phyloP scores from a whole-genome alignment of 2,329 filamentous ascomycete genomes.

The Xylaria polymorpha region DNA sequence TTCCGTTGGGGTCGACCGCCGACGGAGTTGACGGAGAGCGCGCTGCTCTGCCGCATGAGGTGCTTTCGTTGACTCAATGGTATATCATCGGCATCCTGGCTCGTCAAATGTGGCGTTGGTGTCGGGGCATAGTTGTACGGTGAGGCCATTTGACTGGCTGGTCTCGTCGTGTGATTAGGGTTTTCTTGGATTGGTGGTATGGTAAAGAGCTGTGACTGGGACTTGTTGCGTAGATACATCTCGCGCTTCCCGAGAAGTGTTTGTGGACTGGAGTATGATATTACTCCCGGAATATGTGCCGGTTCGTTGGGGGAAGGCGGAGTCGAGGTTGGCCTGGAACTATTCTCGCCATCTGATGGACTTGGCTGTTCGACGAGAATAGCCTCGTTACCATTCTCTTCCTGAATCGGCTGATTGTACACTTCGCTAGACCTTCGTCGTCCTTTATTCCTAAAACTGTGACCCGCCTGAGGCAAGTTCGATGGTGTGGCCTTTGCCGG shows the following conservation, averaged over 20 bases:
- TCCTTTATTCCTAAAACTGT: slow-evolving; percentile 42
- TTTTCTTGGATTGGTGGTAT: slow-evolving; percentile 44
- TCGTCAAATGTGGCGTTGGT: slow-evolving; percentile 45
- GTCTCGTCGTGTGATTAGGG: slow-evolving; percentile 37
- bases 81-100: slow-evolving; percentile 71
- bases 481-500: slow-evolving; percentile 19
- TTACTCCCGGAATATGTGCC: slow-evolving; percentile 57
- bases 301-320: slow-evolving; percentile 38
- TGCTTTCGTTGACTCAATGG: slow-evolving; percentile 75
- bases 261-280: slow-evolving; percentile 64
- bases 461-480: slow-evolving; percentile 34
- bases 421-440: slow-evolving; percentile 48
- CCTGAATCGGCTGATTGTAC: slow-evolving; percentile 56
- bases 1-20: slow-evolving; percentile 28
- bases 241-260: slow-evolving; percentile 68
- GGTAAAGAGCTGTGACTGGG: slow-evolving; percentile 55
- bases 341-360: slow-evolving; percentile 43
- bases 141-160: slow-evolving; percentile 57
- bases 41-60: slow-evolving; percentile 67
- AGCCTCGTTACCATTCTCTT: slow-evolving; percentile 52
- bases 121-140: slow-evolving; percentile 53
- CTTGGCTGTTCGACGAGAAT: slow-evolving; percentile 30
- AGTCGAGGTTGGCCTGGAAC: slow-evolving; percentile 27
- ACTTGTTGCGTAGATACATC: slow-evolving; percentile 64
- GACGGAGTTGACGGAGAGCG: slow-evolving; percentile 48